phyloP scores from a whole-genome alignment of 2,329 filamentous ascomycete species.

The Colletotrichum tanaceti region DNA sequence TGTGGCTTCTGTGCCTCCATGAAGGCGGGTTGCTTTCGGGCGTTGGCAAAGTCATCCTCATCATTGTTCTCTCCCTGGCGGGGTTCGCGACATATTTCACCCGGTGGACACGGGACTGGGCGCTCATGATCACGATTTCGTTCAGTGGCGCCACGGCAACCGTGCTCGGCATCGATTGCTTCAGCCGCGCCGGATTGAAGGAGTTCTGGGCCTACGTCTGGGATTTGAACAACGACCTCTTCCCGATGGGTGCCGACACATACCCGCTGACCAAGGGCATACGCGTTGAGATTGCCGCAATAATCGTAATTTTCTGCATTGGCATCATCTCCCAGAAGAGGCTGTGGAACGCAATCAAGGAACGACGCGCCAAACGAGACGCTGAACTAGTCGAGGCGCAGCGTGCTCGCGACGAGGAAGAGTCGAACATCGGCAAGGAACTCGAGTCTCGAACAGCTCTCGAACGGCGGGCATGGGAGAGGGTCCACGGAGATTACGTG shows the following conservation, averaged over 20 bases:
- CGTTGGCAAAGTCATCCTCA: slow-evolving; percentile 75
- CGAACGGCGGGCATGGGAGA: slow-evolving; percentile 80
- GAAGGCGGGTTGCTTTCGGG: slow-evolving; percentile 78
- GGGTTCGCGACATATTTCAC: slow-evolving; percentile 82
- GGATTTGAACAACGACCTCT: slow-evolving; percentile 81
- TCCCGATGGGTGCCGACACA: slow-evolving; percentile 79
- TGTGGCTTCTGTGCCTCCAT: slow-evolving; percentile 88
- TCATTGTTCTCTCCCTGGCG: slow-evolving; percentile 75
- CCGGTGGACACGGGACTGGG: slow-evolving; percentile 81
- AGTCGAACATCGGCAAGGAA: slow-evolving; percentile 76
- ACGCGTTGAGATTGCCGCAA: slow-evolving; percentile 82
- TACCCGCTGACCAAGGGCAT: slow-evolving; percentile 91
- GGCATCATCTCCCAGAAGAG: slow-evolving; percentile 87
- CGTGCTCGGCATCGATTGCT: slow-evolving; percentile 90
- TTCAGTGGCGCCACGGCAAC: slow-evolving; percentile 84
- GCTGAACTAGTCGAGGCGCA: slow-evolving; percentile 62
- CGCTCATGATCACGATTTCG: slow-evolving; percentile 79
- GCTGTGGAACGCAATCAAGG: slow-evolving; percentile 83
- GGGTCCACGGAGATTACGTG: slow-evolving; percentile 72
- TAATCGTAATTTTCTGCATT: slow-evolving; percentile 77
- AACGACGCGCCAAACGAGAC: slow-evolving; percentile 66
- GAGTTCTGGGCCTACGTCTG: slow-evolving; percentile 97
- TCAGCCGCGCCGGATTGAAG: slow-evolving; percentile 88
- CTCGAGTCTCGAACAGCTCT: slow-evolving; percentile 71
- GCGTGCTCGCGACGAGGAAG: slow-evolving; percentile 69